These are phyloP conservation scores for Tanacetum coccineum DNA, from an alignment of 129 eudicot species.

Conservation along the genomic window DNA sequence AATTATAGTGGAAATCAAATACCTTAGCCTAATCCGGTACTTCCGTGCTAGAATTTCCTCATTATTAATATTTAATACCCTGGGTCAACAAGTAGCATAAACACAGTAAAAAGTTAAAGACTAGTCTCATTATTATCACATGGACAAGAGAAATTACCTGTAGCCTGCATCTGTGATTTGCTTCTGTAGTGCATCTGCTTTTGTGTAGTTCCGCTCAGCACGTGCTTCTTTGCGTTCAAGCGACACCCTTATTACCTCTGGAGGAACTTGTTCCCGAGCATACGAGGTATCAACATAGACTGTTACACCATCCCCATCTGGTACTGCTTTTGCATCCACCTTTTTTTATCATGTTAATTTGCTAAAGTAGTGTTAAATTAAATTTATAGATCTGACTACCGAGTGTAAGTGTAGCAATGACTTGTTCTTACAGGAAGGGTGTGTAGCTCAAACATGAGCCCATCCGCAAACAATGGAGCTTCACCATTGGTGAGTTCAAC, in stretches of 20 bases:
- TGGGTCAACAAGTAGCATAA: conserved; percentile 22
- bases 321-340: conserved; percentile 81
- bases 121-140: background rate
- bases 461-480: conserved; percentile 48
- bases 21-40: conserved; percentile 78
- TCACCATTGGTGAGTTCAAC: conserved; percentile 39
- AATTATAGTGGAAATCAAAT: conserved; percentile 4
- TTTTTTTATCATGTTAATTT: conserved; percentile 18
- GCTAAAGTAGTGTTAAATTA: background rate
- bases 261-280: conserved; percentile 62
- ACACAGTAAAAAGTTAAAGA: background rate
- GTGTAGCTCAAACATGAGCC: conserved; percentile 65
- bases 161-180: conserved; percentile 56
- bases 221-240: conserved; percentile 63
- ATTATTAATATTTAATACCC: conserved; percentile 48
- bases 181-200: conserved; percentile 61
- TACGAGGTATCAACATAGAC: conserved; percentile 64
- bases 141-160: conserved; percentile 29
- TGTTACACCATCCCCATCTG: conserved; percentile 83
- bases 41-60: conserved; percentile 67
- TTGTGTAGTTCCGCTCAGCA: conserved; percentile 45
- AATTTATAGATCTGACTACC: no score
- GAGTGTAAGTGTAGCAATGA: background rate
- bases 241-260: conserved; percentile 51
- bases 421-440: conserved; percentile 73